Evolutionary conservation across 108 stramenopile species (phyloP).

Genomic region (Pinguiococcus pyrenoidosus): DNA sequence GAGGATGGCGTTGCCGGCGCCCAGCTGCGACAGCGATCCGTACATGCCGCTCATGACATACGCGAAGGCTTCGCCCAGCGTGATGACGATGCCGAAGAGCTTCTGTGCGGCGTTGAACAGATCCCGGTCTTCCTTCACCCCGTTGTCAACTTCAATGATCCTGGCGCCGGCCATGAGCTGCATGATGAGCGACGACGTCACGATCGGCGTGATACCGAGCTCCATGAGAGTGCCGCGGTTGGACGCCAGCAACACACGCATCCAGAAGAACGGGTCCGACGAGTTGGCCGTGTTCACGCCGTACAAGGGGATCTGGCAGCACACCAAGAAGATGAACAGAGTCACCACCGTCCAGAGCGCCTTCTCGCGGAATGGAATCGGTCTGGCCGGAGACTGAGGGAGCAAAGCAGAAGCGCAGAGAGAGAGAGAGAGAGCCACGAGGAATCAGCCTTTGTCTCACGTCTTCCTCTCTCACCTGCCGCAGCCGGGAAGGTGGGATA

Average conservation of each 20-base stretch:
- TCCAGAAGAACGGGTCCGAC: constrained; percentile 99
- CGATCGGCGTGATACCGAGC: constrained; percentile 85
- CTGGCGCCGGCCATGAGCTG: constrained; percentile 53
- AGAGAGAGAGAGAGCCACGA: no score
- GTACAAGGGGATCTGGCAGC: constrained; percentile 98
- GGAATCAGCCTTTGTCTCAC: no score
- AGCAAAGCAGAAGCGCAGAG: neutral
- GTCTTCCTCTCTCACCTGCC: no score
- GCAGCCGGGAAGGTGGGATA: no score
- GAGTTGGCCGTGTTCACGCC: constrained; percentile 91
- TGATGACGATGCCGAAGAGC: constrained; percentile 96
- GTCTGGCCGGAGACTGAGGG: neutral
- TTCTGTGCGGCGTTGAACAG: constrained; percentile 96
- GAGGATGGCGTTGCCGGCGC: constrained; percentile 89
- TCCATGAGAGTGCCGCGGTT: constrained; percentile 99
- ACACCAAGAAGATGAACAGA: constrained; percentile 97
- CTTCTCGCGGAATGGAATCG: constrained; percentile 89
- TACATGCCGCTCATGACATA: constrained; percentile 98
- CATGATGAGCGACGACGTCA: constrained; percentile 34
- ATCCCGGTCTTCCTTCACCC: constrained; percentile 94
- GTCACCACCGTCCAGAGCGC: constrained; percentile 96
- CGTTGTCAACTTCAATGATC: constrained; percentile 97
- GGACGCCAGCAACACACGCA: constrained; percentile 98
- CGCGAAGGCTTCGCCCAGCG: constrained; percentile 94
- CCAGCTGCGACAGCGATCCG: constrained; percentile 82